Base-by-base conservation (phyloP, 2,329 filamentous ascomycete genomes). In the Dactylellina drechsleri region DNA sequence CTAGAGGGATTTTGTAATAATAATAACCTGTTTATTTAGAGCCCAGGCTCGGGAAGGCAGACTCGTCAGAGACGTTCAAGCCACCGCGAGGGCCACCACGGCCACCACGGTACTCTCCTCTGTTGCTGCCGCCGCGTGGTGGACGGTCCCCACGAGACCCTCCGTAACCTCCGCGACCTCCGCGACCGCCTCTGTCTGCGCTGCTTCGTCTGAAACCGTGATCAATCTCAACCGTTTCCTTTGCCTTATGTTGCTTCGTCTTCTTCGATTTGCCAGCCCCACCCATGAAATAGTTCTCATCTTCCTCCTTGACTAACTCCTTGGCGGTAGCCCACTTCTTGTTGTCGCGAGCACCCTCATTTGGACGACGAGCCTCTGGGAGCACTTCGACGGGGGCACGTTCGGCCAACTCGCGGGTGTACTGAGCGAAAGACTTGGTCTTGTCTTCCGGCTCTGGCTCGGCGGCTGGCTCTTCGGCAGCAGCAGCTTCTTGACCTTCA, bases 321-420 rank as follows among this genome's bases (percentile, higher is more conserved):
- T 93, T 96, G 82, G 92, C 93, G 80, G 87, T 86, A 81, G 91
- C 91, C 92, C 93, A 97, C 88, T 97, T 95, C 88, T 95, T 94
- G 86, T 93, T 89, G 80, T 85, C 82, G 86, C 92, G 92, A 86
- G 86, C 87, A 81, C 93, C 93, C 86, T 97, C 93, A 86, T 98
- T 97, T 83, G 94, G 85, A 86, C 93, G 89, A 85, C 95, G 94
- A 81, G 92, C 87, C 81, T 92, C 87, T 80, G 90, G 87, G 79
- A 85, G 83, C 79, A 87, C 87, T 45, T 64, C 59, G 28, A 76
- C 66, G 15, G 77, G 78, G 78, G 86, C 83, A 79, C 85, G 86
- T 74, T 94, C 87, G 78, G 88, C 87, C 81, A 86, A 86, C 82
- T 91, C 88, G 82, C 89, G 91, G 64, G 96, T 88, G 86, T 97